phyloP scores from a whole-genome alignment of 805 yeast species.

The Yarrowia porcina region DNA sequence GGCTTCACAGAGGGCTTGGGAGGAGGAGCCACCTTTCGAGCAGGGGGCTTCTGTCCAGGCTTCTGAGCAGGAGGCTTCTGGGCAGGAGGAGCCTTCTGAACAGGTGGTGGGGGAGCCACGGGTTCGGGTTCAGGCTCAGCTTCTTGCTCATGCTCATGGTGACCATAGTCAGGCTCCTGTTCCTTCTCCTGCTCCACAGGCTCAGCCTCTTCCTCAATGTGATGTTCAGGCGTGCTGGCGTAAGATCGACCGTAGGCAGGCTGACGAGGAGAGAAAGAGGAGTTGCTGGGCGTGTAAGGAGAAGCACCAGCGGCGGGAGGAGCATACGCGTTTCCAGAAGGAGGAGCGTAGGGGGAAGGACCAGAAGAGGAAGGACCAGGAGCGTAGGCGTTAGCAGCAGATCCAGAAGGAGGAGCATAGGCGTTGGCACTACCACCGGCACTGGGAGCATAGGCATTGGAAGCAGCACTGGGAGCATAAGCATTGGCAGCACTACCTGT shows the following conservation, averaged over 20 bases:
- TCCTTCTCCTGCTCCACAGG: background rate
- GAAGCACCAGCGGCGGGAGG: background rate
- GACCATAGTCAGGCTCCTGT: background rate
- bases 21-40: slow-evolving; percentile 17
- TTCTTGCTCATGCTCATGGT: background rate
- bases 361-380: slow-evolving; percentile 7
- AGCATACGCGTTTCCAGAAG: background rate
- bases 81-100: background rate
- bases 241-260: slow-evolving; percentile 17
- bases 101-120: background rate
- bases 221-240: slow-evolving; percentile 14
- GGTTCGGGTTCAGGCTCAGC: background rate
- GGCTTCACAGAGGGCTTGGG: slow-evolving; percentile 4
- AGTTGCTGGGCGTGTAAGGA: background rate
- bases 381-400: background rate
- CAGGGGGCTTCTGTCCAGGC: background rate
- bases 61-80: background rate
- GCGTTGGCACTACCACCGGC: background rate
- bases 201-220: slow-evolving; percentile 9
- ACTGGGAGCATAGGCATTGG: slow-evolving; percentile 30
- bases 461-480: slow-evolving; percentile 25
- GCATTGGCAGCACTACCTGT: slow-evolving; percentile 33
- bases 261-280: slow-evolving; percentile 8
- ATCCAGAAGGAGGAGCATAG: background rate
- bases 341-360: background rate